Base-by-base conservation (phyloP, 495 filamentous ascomycete species). In the Chaetomium cochliodes region DNA sequence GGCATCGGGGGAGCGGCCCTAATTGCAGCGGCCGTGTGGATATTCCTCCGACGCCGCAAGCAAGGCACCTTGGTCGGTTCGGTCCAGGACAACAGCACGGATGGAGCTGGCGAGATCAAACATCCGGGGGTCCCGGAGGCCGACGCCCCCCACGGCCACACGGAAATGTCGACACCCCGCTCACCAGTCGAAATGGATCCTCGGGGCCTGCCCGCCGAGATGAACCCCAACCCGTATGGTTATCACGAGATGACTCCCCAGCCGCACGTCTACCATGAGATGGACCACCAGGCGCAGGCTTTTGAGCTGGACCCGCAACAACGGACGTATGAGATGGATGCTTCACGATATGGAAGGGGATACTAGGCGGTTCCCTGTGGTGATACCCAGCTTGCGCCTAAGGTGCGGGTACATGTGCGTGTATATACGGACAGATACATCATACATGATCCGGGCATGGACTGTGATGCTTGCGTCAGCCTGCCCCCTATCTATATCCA, bases 31-130 rank as follows among this genome's bases (percentile, higher is more conserved):
- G 46, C 46, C n/a, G 46, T 50, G 5, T 50, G 46, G 46, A 11
- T 50, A n/a, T 50, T 50, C 46, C 46, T 50, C 46, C 46, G 46
- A 15, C 46, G 46, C 3, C 46, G 46, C 46, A 20, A 11, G 18
- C 18, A 50, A 20, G n/a, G 8, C n/a, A 23, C 46, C 8, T 11
- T 50, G 46, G 46, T n/a, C n/a, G 46, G 46, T 6, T 50, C 46
- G 46, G 46, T 20, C 46, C 46, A 50, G n/a, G 46, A 20, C 46
- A 47, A 47, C 44, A 47, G n/a, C n/a, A 47, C 44, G 9, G 44
- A 50, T 23, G 46, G 20, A 12, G 16, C n/a, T 4, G 46, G 46
- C 16, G 46, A 50, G 46, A 50, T 50, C 46, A 50, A 50, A 9
- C 3, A 50, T 8, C 46, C 46, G 18, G 46, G 20, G 18, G 18